Evolutionary conservation across 345 rosid genomes (phyloP).

Genomic region (Citrus hindsii): DNA sequence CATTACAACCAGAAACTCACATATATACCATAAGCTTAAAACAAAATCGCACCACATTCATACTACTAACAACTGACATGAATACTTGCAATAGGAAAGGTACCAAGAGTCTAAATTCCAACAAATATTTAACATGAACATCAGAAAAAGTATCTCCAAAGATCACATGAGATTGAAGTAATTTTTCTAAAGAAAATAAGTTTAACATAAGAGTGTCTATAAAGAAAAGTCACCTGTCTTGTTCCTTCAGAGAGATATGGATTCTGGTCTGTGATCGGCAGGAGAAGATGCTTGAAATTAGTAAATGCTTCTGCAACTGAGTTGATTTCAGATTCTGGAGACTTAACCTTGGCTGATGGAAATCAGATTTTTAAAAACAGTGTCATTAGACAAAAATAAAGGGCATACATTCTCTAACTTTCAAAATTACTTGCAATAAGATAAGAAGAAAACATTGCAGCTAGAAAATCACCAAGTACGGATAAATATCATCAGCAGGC

Average conservation of each 20-base stretch:
- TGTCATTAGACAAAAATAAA: constrained; percentile 2
- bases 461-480: neutral
- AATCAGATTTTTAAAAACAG: constrained; percentile 10
- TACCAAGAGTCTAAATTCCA: neutral
- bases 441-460: neutral
- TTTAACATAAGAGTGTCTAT: neutral
- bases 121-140: neutral
- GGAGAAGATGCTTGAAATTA: constrained; percentile 71
- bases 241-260: constrained; percentile 93
- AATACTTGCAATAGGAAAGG: neutral
- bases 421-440: neutral
- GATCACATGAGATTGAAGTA: neutral
- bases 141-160: neutral
- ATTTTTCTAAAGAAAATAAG: neutral
- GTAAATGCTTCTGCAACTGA: constrained; percentile 53
- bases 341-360: constrained; percentile 50
- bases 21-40: neutral
- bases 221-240: constrained; percentile 58
- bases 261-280: constrained; percentile 73
- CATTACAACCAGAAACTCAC: neutral
- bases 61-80: neutral
- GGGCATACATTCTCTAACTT: neutral
- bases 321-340: constrained; percentile 51
- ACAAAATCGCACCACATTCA: neutral
- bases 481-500: neutral